A percentile compares a stretch with the other conserved stretches of the same genome.
Evolutionary conservation across 2,329 filamentous ascomycete genomes (phyloP).

Genomic region (Macrophomina phaseolina): DNA sequence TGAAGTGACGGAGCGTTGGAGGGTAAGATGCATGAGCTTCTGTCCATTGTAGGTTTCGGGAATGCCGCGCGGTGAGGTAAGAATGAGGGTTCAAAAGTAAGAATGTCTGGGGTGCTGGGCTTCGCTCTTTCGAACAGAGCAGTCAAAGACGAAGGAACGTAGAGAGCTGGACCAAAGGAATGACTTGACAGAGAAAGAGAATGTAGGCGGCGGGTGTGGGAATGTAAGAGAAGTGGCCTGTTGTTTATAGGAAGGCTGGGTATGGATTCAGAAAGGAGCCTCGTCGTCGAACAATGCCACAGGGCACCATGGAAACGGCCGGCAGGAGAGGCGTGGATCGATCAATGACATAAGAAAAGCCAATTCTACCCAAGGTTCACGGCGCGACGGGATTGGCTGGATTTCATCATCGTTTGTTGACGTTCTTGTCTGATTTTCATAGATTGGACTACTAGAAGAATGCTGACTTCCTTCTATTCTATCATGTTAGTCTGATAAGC

Average conservation of each 20-base stretch:
- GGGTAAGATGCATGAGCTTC: slow-evolving; percentile 48
- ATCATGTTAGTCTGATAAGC: slow-evolving; percentile 43
- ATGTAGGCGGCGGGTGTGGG: slow-evolving; percentile 40
- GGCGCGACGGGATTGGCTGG: slow-evolving; percentile 25
- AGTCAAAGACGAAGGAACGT: slow-evolving; percentile 46
- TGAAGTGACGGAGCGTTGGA: slow-evolving; percentile 49
- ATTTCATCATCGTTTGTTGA: slow-evolving; percentile 27
- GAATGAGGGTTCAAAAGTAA: slow-evolving; percentile 39
- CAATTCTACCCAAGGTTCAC: slow-evolving; percentile 26
- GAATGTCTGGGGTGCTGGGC: slow-evolving; percentile 47
- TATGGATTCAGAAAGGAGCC: slow-evolving; percentile 27
- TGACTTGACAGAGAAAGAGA: slow-evolving; percentile 44
- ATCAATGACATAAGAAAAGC: slow-evolving; percentile 29
- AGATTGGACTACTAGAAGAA: slow-evolving; percentile 29
- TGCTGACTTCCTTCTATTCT: slow-evolving; percentile 30
- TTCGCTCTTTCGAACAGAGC: slow-evolving; percentile 32
- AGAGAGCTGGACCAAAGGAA: slow-evolving; percentile 51
- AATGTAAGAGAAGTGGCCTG: slow-evolving; percentile 38
- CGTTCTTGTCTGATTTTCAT: slow-evolving; percentile 27
- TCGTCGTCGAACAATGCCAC: slow-evolving; percentile 26
- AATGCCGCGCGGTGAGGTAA: slow-evolving; percentile 30
- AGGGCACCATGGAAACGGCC: slow-evolving; percentile 28
- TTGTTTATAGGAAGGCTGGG: slow-evolving; percentile 29
- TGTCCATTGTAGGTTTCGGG: slow-evolving; percentile 28
- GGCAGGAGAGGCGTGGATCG: slow-evolving; percentile 27